Percentiles rank a stretch among this genome's conserved stretches.
Conservation (phyloP, 805 yeast species). For the Phaffomyces antillensis region DNA sequence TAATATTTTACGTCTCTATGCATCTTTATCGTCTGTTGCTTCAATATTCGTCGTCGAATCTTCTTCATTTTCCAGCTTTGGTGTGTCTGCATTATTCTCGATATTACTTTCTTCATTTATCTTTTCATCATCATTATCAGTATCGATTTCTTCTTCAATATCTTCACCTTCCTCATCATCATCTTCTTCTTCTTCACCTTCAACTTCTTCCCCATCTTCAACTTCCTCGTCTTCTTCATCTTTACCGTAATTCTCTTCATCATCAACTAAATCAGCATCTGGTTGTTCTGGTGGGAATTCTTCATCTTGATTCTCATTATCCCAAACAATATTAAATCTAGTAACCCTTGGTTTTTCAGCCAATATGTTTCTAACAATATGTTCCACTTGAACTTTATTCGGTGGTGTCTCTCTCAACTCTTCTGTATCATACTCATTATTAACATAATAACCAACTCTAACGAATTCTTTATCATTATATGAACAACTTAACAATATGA, state of each 20-base stretch:
- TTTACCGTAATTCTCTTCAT: slow-evolving; percentile 53
- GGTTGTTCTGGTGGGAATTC: slow-evolving; percentile 75
- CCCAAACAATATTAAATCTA: slow-evolving; percentile 96
- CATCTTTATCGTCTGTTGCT: not conserved
- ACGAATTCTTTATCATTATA: slow-evolving; percentile 93
- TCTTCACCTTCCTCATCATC: slow-evolving; percentile 35
- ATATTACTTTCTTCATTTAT: slow-evolving; percentile 9
- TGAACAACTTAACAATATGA: slow-evolving; percentile 84
- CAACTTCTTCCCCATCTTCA: slow-evolving; percentile 39
- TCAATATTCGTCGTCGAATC: slow-evolving; percentile 1
- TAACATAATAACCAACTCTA: slow-evolving; percentile 94
- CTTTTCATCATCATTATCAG: slow-evolving; percentile 12
- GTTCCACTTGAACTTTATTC: slow-evolving; percentile 85
- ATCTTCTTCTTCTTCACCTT: slow-evolving; percentile 33
- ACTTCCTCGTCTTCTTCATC: slow-evolving; percentile 43
- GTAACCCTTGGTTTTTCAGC: slow-evolving; percentile 99
- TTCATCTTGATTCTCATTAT: slow-evolving; percentile 60
- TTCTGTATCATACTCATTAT: slow-evolving; percentile 92
- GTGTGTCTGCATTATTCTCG: slow-evolving; percentile 4
- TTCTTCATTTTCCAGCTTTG: slow-evolving; percentile 3
- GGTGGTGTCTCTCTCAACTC: slow-evolving; percentile 94
- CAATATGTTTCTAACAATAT: slow-evolving; percentile 85
- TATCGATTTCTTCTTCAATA: slow-evolving; percentile 32
- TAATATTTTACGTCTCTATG: not conserved
- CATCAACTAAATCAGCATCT: slow-evolving; percentile 56